Base-by-base conservation (phyloP, 257 asterid species). In the Ophiorrhiza pumila region DNA sequence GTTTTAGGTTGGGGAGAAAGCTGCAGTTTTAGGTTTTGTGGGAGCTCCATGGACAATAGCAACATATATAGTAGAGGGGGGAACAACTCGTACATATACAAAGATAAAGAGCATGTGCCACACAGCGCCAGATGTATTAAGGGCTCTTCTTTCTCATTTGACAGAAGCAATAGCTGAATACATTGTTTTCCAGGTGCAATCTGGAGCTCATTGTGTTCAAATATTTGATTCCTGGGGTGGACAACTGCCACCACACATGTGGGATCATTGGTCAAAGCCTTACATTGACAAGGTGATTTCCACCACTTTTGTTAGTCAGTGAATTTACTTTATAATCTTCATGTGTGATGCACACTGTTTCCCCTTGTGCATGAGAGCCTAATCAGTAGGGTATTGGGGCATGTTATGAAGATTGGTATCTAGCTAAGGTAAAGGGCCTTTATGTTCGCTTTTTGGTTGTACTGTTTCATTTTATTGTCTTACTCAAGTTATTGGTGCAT, bases 41-140 rank as follows among this genome's bases (percentile, higher is more conserved):
- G 97, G 99, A 71, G 97, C 97, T 71, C 99, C 98, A 8, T 94
- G 99, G 97, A 94, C 99, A 23, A 91, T 94, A 80, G 99, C 95
- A 53, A 94, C 99, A 13, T 91, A 94, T 77, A 90, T 94, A 62
- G 96, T 91, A 17, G 99, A 94, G 79, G 97, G 99, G 17, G 95
- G 97, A 31, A 90, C 93, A n/a, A 88, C 99, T 57, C 86, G 92
- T 49, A 90, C 96, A 0, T 92, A 90, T 69, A 87, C 94, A 60
- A 87, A 87, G 27, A 92, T 92, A 79, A 95, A 92, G 90, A 88
- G 92, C 80, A 95, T 92, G 97, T 92, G 97, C 82, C 97, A 89
- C 75, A 85, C 88, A 2, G 84, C 84, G 25, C 87, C 87, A 17
- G 80, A 83, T 69, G 75, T 77, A 69, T 69, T 83, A 79, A 87